These are phyloP conservation scores for Hypoxylon sp. DNA, from an alignment of 2,329 filamentous ascomycete genomes.

Conservation along the genomic window DNA sequence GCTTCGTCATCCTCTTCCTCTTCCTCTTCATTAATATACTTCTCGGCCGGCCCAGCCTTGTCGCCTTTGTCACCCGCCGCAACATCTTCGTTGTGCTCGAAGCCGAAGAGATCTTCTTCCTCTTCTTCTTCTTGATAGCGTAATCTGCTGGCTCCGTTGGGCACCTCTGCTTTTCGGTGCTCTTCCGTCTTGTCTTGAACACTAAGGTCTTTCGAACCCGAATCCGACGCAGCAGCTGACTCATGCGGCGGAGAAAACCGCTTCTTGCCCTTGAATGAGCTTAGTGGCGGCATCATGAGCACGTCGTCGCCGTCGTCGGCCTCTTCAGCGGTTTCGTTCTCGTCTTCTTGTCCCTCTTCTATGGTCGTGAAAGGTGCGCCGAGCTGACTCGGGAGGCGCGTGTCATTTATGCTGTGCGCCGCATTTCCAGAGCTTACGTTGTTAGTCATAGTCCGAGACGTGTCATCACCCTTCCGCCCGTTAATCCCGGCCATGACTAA, in stretches of 20 bases:
- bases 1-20: slow-evolving; percentile 42
- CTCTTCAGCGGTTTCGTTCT: slow-evolving; percentile 21
- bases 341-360: slow-evolving; percentile 23
- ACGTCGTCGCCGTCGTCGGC: slow-evolving; percentile 38
- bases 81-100: slow-evolving; percentile 49
- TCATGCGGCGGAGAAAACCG: slow-evolving; percentile 38
- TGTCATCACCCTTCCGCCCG: slow-evolving; percentile 22
- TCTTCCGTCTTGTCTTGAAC: slow-evolving; percentile 7
- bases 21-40: slow-evolving; percentile 48
- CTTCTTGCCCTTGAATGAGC: slow-evolving; percentile 42
- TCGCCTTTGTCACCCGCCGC: slow-evolving; percentile 27
- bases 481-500: slow-evolving; percentile 41
- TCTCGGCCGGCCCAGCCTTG: slow-evolving; percentile 39
- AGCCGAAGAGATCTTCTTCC: slow-evolving; percentile 56
- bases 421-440: slow-evolving; percentile 9
- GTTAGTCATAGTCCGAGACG: slow-evolving; percentile 13
- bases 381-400: slow-evolving; percentile 24
- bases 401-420: slow-evolving; percentile 32
- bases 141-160: slow-evolving; percentile 7
- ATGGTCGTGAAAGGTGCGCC: slow-evolving; percentile 16
- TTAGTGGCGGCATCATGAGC: slow-evolving; percentile 41
- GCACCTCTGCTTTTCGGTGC: slow-evolving; percentile 18
- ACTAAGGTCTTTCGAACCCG: slow-evolving; percentile 9
- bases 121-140: slow-evolving; percentile 48
- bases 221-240: slow-evolving; percentile 7